Conservation (phyloP, 768 basidiomycete genomes). For the Termitomyces heimii region DNA sequence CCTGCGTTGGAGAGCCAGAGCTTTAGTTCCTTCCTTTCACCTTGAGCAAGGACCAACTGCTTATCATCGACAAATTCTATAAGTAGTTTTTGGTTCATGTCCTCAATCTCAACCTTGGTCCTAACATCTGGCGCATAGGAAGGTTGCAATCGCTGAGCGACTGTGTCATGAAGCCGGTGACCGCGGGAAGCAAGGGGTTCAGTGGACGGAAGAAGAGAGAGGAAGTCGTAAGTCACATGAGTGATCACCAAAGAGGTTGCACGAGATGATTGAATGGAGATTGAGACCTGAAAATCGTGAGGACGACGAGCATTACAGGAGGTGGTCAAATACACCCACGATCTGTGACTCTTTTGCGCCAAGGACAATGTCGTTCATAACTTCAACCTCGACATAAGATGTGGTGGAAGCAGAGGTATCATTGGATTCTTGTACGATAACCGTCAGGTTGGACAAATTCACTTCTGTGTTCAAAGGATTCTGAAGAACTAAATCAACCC, state of each 20-base stretch:
- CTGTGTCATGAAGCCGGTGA: slow-evolving; percentile 69
- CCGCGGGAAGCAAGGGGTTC: slow-evolving; percentile 73
- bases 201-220: slow-evolving; percentile 59
- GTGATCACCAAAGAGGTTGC: slow-evolving; percentile 52
- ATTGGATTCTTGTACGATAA: slow-evolving; percentile 40
- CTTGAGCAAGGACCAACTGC: slow-evolving; percentile 51
- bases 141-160: slow-evolving; percentile 57
- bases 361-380: slow-evolving; percentile 56
- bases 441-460: slow-evolving; percentile 55
- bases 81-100: slow-evolving; percentile 58
- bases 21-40: slow-evolving; percentile 53
- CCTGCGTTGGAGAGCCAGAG: slow-evolving; percentile 70
- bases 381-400: slow-evolving; percentile 49
- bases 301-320: background rate
- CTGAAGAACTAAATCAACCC: slow-evolving; percentile 62
- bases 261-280: slow-evolving; percentile 50
- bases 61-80: slow-evolving; percentile 52
- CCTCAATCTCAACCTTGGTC: slow-evolving; percentile 56
- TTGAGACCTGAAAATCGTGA: slow-evolving; percentile 41
- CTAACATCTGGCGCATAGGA: slow-evolving; percentile 68
- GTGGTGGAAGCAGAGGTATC: slow-evolving; percentile 25
- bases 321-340: slow-evolving; percentile 31
- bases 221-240: slow-evolving; percentile 60
- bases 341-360: slow-evolving; percentile 58
- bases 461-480: slow-evolving; percentile 77